Percentiles rank a stretch among this genome's conserved stretches.
These are phyloP conservation scores for Rhizopogon vesiculosus DNA, from an alignment of 768 basidiomycete genomes.

Conservation along the genomic window DNA sequence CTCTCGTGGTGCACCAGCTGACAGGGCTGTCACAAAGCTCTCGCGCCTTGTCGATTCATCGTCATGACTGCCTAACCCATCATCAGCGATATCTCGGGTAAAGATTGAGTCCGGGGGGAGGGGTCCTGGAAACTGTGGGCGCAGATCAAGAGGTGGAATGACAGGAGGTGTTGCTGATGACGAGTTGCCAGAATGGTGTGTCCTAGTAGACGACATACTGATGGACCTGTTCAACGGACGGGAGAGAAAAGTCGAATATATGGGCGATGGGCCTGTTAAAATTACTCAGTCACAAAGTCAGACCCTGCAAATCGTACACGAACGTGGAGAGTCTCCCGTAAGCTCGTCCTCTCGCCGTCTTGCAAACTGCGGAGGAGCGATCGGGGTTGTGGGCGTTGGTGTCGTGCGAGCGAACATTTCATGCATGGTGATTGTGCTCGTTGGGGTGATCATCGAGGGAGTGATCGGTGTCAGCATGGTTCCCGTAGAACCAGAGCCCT, in stretches of 20 bases:
- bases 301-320: slow-evolving; percentile 18
- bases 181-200: slow-evolving; percentile 43
- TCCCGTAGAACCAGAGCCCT: slow-evolving; percentile 23
- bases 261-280: slow-evolving; percentile 42
- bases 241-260: slow-evolving; percentile 52
- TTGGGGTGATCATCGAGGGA: slow-evolving; percentile 21
- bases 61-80: slow-evolving; percentile 21
- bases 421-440: slow-evolving; percentile 17
- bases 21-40: slow-evolving; percentile 50
- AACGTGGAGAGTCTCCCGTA: slow-evolving; percentile 33
- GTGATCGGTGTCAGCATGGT: slow-evolving; percentile 32
- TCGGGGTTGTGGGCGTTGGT: slow-evolving; percentile 23
- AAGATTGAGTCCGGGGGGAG: slow-evolving; percentile 18
- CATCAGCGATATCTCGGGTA: slow-evolving; percentile 18
- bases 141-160: slow-evolving; percentile 57
- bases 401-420: slow-evolving; percentile 13
- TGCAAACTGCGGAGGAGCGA: slow-evolving; percentile 18
- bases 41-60: slow-evolving; percentile 47
- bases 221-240: slow-evolving; percentile 63
- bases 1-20: slow-evolving; percentile 18
- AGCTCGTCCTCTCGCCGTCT: slow-evolving; percentile 24
- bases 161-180: slow-evolving; percentile 34
- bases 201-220: slow-evolving; percentile 60
- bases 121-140: slow-evolving; percentile 45
- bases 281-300: neutral